Conservation (phyloP, 345 rosid species). For the Euphorbia lathyris region DNA sequence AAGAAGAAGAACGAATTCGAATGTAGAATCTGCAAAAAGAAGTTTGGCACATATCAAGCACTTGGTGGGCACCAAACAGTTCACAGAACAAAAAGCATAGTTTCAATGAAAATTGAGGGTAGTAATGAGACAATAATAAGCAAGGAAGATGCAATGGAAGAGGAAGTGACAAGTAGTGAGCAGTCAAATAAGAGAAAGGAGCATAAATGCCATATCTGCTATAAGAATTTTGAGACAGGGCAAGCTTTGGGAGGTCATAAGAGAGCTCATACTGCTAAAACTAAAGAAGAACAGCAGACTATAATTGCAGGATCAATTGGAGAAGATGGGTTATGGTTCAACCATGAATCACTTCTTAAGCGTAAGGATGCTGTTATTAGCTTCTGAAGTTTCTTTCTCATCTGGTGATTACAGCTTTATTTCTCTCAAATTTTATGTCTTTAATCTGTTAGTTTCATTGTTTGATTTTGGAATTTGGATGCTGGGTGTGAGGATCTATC, state of each 20-base stretch:
- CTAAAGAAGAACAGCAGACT: slow-evolving; percentile 13
- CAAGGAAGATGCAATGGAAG: slow-evolving; percentile 18
- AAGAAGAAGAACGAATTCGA: slow-evolving; percentile 22
- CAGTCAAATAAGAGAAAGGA: slow-evolving; percentile 24
- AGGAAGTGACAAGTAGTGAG: slow-evolving; percentile 21
- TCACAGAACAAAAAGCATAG: slow-evolving; percentile 34
- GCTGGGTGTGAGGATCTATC: too few species aligned
- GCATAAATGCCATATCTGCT: slow-evolving; percentile 38
- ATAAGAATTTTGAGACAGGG: slow-evolving; percentile 36
- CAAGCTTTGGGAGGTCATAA: slow-evolving; percentile 36
- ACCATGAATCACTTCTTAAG: slow-evolving; percentile 22
- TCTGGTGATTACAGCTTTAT: neutral
- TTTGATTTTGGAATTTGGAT: too few species aligned
- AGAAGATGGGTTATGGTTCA: slow-evolving; percentile 19
- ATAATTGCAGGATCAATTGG: slow-evolving; percentile 12
- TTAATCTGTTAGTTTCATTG: too few species aligned
- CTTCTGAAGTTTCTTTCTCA: slow-evolving; percentile 2
- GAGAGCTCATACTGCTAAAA: slow-evolving; percentile 34
- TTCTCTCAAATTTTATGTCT: too few species aligned
- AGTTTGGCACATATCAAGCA: slow-evolving; percentile 46
- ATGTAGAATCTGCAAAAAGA: slow-evolving; percentile 53
- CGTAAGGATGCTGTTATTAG: neutral
- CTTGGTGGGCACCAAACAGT: slow-evolving; percentile 66
- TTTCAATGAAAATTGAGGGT: slow-evolving; percentile 11
- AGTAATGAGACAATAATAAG: slow-evolving; percentile 8